phyloP scores from a whole-genome alignment of 768 basidiomycete genomes.

The Pleurotus tuber-regium region DNA sequence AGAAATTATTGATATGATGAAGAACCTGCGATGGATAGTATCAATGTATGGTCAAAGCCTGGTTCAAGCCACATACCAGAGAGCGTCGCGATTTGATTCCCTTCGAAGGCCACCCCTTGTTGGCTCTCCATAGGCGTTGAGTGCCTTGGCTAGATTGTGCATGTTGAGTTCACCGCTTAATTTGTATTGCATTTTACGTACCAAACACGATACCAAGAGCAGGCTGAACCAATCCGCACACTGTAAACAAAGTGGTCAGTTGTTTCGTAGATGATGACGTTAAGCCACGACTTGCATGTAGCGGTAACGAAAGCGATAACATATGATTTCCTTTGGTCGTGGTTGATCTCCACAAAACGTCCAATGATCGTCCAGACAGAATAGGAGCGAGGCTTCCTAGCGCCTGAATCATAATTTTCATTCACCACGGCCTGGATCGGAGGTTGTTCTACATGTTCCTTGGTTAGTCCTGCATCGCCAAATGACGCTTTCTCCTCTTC shows the following conservation, averaged over 20 bases:
- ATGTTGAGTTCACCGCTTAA: neutral
- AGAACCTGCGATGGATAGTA: conserved; percentile 54
- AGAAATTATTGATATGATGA: conserved; percentile 74
- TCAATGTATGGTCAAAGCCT: conserved; percentile 15
- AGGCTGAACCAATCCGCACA: conserved; percentile 69
- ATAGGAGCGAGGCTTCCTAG: conserved; percentile 63
- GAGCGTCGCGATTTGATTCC: conserved; percentile 67
- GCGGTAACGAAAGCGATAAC: conserved; percentile 55
- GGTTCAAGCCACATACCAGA: conserved; percentile 42
- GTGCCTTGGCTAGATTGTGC: conserved; percentile 44
- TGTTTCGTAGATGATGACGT: conserved; percentile 6
- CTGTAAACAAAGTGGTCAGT: conserved; percentile 20
- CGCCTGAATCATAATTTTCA: conserved; percentile 35
- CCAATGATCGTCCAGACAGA: too few relatives aligned
- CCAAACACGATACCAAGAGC: conserved; percentile 69
- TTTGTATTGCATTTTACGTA: conserved; percentile 12
- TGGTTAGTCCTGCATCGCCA: too few relatives aligned
- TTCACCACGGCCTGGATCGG: conserved; percentile 28
- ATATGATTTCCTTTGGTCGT: conserved; percentile 58
- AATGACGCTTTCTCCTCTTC: too few relatives aligned
- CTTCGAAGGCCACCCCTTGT: conserved; percentile 39
- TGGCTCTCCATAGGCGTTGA: conserved; percentile 51
- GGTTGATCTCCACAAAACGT: conserved; percentile 67
- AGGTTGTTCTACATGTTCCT: too few relatives aligned
- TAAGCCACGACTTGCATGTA: conserved; percentile 29